Evolutionary conservation across 345 rosid genomes (phyloP).

Genomic region (Eutrema yunnanense): DNA sequence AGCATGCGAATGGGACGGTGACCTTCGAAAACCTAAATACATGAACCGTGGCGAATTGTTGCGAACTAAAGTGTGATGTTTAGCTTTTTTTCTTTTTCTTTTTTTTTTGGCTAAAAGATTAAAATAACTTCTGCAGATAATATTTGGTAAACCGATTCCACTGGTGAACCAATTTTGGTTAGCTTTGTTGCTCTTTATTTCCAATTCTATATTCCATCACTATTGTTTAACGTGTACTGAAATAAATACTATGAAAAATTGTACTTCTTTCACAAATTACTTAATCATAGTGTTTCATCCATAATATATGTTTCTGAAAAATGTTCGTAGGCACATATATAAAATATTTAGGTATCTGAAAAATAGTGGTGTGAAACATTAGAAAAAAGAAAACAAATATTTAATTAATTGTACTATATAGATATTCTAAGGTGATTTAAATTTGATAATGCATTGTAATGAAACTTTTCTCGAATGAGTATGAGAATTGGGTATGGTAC

Average conservation of each 20-base stretch:
- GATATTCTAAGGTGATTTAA: too few species aligned
- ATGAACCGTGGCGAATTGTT: constrained; percentile 24
- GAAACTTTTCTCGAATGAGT: too few species aligned
- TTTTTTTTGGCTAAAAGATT: too few species aligned
- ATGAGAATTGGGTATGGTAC: too few species aligned
- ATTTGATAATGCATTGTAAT: too few species aligned
- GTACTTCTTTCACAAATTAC: background rate
- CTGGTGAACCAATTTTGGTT: background rate
- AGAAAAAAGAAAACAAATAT: background rate
- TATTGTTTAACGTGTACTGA: background rate
- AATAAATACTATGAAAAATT: background rate
- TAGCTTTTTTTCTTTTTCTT: too few species aligned
- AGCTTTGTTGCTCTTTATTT: background rate
- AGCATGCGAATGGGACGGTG: constrained; percentile 24
- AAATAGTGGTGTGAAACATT: background rate
- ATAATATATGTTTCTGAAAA: background rate
- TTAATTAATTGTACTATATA: too few species aligned
- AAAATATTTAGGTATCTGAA: background rate
- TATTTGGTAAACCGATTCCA: too few species aligned
- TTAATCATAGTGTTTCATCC: background rate
- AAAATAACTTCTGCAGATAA: too few species aligned
- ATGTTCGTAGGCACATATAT: background rate
- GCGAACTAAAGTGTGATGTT: constrained; percentile 8
- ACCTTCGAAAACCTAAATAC: constrained; percentile 11
- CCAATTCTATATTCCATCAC: background rate